Evolutionary conservation across 352 stramenopile genomes (phyloP), one percentile per base, ranked within the genome.

Genomic region (Nothophytophthora sp.): DNA sequence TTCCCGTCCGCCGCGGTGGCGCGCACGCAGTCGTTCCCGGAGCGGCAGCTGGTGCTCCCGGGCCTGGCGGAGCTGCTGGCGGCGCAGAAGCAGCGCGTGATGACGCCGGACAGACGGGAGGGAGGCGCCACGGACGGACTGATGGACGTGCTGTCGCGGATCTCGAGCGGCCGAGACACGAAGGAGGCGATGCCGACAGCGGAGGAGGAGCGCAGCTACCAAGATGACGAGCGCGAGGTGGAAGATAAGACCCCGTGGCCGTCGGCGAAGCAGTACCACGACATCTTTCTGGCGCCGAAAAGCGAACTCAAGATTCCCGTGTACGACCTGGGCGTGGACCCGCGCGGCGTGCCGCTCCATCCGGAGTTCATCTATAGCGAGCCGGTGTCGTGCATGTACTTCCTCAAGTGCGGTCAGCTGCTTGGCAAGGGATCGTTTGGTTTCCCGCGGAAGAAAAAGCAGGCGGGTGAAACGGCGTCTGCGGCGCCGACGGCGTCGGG

Each of bases 211-310:
- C 20, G 10, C 38, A 50, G 33, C 32, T 39, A 24, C 32, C 36
- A 11, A 27, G 55, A 75, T 16, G 55, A 76, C 8, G 69, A 78
- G 33, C 50, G 59, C 10, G 70, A 81, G 23, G 36, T 64, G 13
- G 76, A 88, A 28, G 78, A 89, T 64, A 89, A 89, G 69, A 86
- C 77, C 6, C 80, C 77, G n/a, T 88, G 77, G 80, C 80, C 77
- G 16, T 87, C 80, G 32, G 80, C 80, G 4, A 78, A 59, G 41
- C 70, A 88, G 49, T 88, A 90, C 66, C 56, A 72, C 43, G 60
- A 76, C 30, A 68, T 90, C 27, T 73, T 90, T 35, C 59, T 50
- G 30, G 51, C 67, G 30, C 60, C 66, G 43, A 53, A 63, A 29
- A 62, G 58, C 13, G 45, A 59, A 16, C 53, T 68, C 30, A 60